Conservation (phyloP, 331 rosid species). For the Quercus phellos region DNA sequence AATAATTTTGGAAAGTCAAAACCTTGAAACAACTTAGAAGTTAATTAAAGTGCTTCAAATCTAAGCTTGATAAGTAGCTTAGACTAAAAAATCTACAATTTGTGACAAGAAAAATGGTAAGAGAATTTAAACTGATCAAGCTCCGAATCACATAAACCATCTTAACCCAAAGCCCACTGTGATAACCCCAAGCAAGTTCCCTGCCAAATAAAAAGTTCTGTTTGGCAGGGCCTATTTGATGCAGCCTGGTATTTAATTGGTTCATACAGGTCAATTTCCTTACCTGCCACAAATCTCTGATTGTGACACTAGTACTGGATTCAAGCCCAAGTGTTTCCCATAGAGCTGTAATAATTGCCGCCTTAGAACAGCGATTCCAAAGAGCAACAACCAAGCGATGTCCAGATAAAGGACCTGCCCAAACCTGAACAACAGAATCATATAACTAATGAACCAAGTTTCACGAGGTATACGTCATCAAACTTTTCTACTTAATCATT, state of each 20-base stretch:
- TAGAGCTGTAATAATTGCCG: conserved; percentile 44
- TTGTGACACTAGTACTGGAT: conserved; percentile 48
- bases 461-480: neutral
- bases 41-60: neutral
- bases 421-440: conserved; percentile 50
- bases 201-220: neutral
- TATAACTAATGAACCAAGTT: conserved; percentile 8
- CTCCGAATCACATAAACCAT: neutral
- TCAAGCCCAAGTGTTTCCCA: conserved; percentile 74
- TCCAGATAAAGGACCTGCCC: conserved; percentile 93
- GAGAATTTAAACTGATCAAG: neutral
- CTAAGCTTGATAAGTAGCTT: neutral
- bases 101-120: neutral
- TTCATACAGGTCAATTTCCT: conserved; percentile 13
- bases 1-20: neutral
- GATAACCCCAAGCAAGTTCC: neutral
- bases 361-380: conserved; percentile 80
- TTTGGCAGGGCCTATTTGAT: too few relatives aligned
- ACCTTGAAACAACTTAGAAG: neutral
- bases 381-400: conserved; percentile 57
- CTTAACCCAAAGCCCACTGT: neutral
- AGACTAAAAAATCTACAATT: neutral
- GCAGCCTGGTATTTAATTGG: too few relatives aligned
- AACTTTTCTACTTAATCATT: neutral
- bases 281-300: conserved; percentile 97